These are phyloP conservation scores for Starmerella gropengiesseri DNA, from an alignment of 805 yeast genomes.

Conservation along the genomic window DNA sequence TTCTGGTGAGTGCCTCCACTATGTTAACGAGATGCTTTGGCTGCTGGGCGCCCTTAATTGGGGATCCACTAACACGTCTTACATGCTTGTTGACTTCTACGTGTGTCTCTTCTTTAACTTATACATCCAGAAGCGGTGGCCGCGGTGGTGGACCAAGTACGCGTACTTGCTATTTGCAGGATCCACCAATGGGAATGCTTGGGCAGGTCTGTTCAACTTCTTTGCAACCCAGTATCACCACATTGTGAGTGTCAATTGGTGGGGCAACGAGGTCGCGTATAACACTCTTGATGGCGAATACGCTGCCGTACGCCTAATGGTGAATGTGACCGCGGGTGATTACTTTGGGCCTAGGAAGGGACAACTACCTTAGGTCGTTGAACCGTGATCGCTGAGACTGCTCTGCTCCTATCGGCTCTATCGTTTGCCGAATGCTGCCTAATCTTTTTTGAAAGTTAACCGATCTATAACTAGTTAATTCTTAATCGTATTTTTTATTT, in stretches of 20 bases:
- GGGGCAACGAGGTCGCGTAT: constrained; percentile 40
- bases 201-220: constrained; percentile 38
- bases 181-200: constrained; percentile 41
- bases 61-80: no score
- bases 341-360: constrained; percentile 28
- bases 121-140: constrained; percentile 34
- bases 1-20: constrained; percentile 5
- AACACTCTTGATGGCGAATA: not conserved
- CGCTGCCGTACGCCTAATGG: not conserved
- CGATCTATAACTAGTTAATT: no score
- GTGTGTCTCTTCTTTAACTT: constrained; percentile 37
- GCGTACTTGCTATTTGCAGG: constrained; percentile 41
- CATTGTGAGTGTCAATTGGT: constrained; percentile 49
- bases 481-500: no score
- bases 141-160: constrained; percentile 44
- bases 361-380: constrained; percentile 16
- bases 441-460: no score
- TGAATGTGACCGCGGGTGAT: constrained; percentile 16
- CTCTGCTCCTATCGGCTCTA: no score
- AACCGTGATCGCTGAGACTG: no score
- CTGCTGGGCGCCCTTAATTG: constrained; percentile 53
- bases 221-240: constrained; percentile 32
- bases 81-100: constrained; percentile 34
- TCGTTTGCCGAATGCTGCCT: no score
- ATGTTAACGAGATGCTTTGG: constrained; percentile 28